Evolutionary conservation across 2,329 filamentous ascomycete genomes (phyloP).

Genomic region (Botrytis byssoidea): DNA sequence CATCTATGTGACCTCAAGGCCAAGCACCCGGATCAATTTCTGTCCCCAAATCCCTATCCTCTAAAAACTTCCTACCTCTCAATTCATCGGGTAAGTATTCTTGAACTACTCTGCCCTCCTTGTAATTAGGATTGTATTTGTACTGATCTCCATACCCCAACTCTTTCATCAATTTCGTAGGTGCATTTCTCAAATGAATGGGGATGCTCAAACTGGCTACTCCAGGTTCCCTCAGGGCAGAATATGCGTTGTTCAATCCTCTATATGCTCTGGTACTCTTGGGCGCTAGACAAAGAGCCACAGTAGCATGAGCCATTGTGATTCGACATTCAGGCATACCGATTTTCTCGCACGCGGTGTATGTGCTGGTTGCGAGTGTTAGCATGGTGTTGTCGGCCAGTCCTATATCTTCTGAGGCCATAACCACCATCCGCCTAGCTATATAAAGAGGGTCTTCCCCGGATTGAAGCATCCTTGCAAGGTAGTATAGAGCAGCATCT

Average conservation of each 20-base stretch:
- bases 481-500: constrained; percentile 89
- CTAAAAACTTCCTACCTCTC: constrained; percentile 69
- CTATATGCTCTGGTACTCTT: constrained; percentile 89
- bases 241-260: constrained; percentile 75
- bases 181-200: constrained; percentile 85
- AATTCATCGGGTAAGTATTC: constrained; percentile 85
- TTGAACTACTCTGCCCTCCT: constrained; percentile 77
- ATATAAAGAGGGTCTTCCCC: constrained; percentile 93
- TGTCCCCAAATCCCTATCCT: constrained; percentile 75
- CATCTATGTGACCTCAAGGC: constrained; percentile 24
- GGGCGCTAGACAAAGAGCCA: constrained; percentile 74
- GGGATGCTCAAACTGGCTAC: constrained; percentile 80
- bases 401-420: constrained; percentile 91
- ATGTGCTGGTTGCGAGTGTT: constrained; percentile 78
- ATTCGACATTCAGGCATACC: constrained; percentile 95
- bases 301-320: constrained; percentile 81
- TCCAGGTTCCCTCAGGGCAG: constrained; percentile 78
- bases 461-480: constrained; percentile 91
- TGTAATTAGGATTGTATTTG: constrained; percentile 93
- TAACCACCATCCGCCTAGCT: constrained; percentile 87
- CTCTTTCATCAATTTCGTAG: constrained; percentile 89
- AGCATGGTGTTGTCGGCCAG: constrained; percentile 84
- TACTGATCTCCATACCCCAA: constrained; percentile 88
- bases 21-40: constrained; percentile 62
- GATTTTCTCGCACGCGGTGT: constrained; percentile 86